Evolutionary conservation across 179 eudicot species (phyloP).

Genomic region (Gypsophila paniculata): DNA sequence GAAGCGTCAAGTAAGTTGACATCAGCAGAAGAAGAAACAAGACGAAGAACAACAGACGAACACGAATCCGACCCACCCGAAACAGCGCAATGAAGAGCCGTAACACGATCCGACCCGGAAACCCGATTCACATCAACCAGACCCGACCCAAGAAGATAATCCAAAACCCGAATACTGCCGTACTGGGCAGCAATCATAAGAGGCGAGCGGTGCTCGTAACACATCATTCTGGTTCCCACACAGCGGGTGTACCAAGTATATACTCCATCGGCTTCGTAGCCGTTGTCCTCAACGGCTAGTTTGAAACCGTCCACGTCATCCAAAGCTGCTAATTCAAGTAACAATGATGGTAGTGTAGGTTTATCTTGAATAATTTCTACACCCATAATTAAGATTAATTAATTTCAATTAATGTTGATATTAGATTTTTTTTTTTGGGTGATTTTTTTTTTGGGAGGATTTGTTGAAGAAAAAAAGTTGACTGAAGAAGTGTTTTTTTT

Average conservation of each 20-base stretch:
- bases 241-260: conserved; percentile 65
- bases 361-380: conserved; percentile 19
- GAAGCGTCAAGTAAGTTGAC: conserved; percentile 30
- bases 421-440: neutral
- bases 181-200: conserved; percentile 58
- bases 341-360: conserved; percentile 24
- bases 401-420: neutral
- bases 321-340: conserved; percentile 77
- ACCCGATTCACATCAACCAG: conserved; percentile 38
- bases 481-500: neutral
- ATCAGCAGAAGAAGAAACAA: conserved; percentile 41
- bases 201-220: conserved; percentile 61
- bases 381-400: neutral
- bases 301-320: conserved; percentile 52
- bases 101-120: conserved; percentile 48
- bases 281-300: conserved; percentile 42
- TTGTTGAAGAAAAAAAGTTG: neutral
- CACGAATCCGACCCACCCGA: conserved; percentile 40
- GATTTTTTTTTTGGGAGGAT: neutral
- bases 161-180: conserved; percentile 42
- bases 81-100: conserved; percentile 61
- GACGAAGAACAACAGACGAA: conserved; percentile 29
- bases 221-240: conserved; percentile 52
- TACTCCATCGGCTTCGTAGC: conserved; percentile 29
- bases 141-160: conserved; percentile 32